Evolutionary conservation across 176 grass and related monocot genomes (phyloP).

Genomic region (Oryza glaberrima): DNA sequence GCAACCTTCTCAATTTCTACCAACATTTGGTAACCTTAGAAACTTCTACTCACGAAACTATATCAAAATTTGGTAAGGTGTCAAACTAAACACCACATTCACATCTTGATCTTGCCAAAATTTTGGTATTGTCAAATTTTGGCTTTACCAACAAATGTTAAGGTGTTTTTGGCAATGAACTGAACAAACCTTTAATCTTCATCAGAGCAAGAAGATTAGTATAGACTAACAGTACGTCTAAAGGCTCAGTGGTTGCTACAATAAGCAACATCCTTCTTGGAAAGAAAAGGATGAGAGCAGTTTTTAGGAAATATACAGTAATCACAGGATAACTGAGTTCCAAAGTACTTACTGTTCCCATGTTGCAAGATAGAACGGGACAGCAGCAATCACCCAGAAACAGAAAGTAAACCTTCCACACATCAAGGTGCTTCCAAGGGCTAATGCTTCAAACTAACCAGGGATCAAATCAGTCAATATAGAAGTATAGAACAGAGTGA

Average conservation of each 20-base stretch:
- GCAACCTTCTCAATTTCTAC: too few relatives aligned
- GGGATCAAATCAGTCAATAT: constrained; percentile 11
- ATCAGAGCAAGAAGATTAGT: constrained; percentile 2
- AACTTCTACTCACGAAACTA: too few relatives aligned
- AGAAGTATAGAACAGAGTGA: constrained; percentile 15
- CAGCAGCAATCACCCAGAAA: constrained; percentile 85
- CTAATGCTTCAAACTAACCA: constrained; percentile 92
- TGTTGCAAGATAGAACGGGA: constrained; percentile 94
- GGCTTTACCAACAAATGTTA: too few relatives aligned
- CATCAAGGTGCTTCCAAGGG: constrained; percentile 92
- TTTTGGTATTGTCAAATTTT: too few relatives aligned
- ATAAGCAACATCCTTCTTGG: neutral
- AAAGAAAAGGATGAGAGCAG: neutral
- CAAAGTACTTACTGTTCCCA: constrained; percentile 91
- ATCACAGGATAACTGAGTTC: constrained; percentile 25
- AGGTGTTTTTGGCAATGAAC: too few relatives aligned
- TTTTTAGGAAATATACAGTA: constrained; percentile 25
- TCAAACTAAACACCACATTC: too few relatives aligned
- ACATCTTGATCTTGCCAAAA: too few relatives aligned
- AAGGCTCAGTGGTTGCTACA: constrained; percentile 7
- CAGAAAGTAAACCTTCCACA: constrained; percentile 79
- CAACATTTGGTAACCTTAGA: too few relatives aligned
- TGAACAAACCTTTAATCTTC: neutral
- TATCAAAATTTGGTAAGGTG: too few relatives aligned
- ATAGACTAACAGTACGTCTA: neutral